Evolutionary conservation across 2,329 filamentous ascomycete species (phyloP).

Genomic region (Camptophora hylomeconis): DNA sequence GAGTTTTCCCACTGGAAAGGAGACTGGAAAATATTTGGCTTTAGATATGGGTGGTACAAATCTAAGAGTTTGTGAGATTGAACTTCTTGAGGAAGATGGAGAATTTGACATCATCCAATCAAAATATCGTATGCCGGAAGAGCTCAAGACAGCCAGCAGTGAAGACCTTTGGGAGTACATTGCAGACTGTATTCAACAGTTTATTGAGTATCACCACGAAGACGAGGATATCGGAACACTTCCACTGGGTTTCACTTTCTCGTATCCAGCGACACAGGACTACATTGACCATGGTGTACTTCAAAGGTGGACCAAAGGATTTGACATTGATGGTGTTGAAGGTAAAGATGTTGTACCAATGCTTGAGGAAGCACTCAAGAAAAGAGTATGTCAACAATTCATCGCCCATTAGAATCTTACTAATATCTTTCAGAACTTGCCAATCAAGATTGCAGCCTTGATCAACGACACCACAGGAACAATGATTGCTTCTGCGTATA

Average conservation of each 20-base stretch:
- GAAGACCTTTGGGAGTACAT: constrained; percentile 93
- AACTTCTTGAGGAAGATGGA: constrained; percentile 71
- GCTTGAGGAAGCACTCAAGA: constrained; percentile 64
- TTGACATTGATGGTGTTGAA: constrained; percentile 86
- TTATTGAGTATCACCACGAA: constrained; percentile 74
- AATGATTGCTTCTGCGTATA: constrained; percentile 90
- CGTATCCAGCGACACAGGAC: constrained; percentile 83
- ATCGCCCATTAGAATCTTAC: not conserved
- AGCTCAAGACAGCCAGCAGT: constrained; percentile 71
- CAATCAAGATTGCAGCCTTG: constrained; percentile 76
- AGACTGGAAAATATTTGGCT: constrained; percentile 77
- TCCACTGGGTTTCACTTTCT: constrained; percentile 89
- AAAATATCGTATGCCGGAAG: constrained; percentile 89
- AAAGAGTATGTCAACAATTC: constrained; percentile 38
- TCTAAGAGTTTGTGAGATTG: constrained; percentile 85
- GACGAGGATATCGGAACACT: constrained; percentile 46
- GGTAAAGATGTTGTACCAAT: constrained; percentile 81
- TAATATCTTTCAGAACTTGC: constrained; percentile 11
- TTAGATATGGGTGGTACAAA: constrained; percentile 97
- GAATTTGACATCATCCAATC: constrained; percentile 92
- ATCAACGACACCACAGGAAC: constrained; percentile 98
- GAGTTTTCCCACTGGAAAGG: constrained; percentile 72
- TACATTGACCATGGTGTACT: constrained; percentile 87
- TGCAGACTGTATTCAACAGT: constrained; percentile 81
- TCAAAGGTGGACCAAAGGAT: constrained; percentile 95